These are phyloP conservation scores for Fusarium humuli DNA, from an alignment of 2,329 filamentous ascomycete species.

Conservation along the genomic window DNA sequence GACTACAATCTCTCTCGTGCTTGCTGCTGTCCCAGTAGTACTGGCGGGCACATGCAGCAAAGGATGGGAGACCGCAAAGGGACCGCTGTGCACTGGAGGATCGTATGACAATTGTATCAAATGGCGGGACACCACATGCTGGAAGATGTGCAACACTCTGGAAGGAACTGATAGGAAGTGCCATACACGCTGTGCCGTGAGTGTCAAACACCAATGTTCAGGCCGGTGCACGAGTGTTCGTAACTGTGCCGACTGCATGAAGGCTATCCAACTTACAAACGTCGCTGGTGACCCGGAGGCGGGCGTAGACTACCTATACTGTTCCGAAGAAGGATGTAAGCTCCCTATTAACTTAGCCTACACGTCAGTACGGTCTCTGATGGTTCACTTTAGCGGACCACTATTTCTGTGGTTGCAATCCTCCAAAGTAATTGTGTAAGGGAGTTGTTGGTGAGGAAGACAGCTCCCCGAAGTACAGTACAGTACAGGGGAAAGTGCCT, in stretches of 20 bases:
- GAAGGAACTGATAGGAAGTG: too few relatives aligned
- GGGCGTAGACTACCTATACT: not conserved
- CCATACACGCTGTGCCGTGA: too few relatives aligned
- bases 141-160: not conserved
- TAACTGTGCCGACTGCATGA: not conserved
- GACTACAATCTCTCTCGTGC: not conserved
- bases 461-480: not conserved
- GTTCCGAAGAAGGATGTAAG: not conserved
- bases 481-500: not conserved
- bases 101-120: fast-evolving
- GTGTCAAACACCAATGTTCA: not conserved
- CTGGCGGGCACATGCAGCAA: not conserved
- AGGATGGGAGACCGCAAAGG: not conserved
- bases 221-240: not conserved
- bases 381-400: not conserved
- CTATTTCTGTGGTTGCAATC: not conserved
- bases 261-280: not conserved
- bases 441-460: too few relatives aligned
- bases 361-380: not conserved
- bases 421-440: not conserved
- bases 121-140: fast-evolving
- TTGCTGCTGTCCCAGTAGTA: not conserved
- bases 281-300: not conserved
- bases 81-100: not conserved
- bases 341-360: not conserved